A percentile compares a stretch with the other conserved stretches of the same genome.
These are phyloP conservation scores for Eucalyptus tenuipes DNA, from an alignment of 345 rosid genomes.

Conservation along the genomic window DNA sequence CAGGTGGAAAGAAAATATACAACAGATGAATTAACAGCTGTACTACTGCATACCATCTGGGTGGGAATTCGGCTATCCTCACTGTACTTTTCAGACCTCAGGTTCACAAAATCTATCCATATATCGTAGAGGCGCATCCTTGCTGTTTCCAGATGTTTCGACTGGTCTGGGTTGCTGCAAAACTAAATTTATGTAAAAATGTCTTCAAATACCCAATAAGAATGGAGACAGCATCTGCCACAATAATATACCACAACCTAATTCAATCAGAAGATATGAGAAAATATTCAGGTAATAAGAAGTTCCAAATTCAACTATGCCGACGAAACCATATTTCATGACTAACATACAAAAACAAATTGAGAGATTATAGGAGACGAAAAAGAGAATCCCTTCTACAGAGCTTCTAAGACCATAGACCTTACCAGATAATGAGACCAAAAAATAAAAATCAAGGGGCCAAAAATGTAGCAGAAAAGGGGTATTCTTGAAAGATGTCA, in stretches of 20 bases:
- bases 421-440: not conserved
- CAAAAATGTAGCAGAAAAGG: not conserved
- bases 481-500: not conserved
- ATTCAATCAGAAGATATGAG: not conserved
- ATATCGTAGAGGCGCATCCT: constrained; percentile 71
- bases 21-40: not conserved
- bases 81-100: constrained; percentile 81
- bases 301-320: not conserved
- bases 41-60: constrained; percentile 37
- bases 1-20: not conserved
- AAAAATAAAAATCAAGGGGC: not conserved
- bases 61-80: constrained; percentile 85
- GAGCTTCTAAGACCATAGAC: not conserved
- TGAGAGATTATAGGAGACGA: not conserved
- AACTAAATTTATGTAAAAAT: not conserved
- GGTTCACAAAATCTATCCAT: constrained; percentile 96
- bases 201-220: not conserved
- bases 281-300: not conserved
- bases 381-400: not conserved
- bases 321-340: not conserved
- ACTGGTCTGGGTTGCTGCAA: constrained; percentile 91
- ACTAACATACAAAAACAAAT: not conserved
- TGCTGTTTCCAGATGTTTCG: constrained; percentile 94
- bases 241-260: not conserved
- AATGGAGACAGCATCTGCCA: not conserved